Base-by-base conservation (phyloP, 148 eudicot genomes). In the Chenopodium berlandieri region DNA sequence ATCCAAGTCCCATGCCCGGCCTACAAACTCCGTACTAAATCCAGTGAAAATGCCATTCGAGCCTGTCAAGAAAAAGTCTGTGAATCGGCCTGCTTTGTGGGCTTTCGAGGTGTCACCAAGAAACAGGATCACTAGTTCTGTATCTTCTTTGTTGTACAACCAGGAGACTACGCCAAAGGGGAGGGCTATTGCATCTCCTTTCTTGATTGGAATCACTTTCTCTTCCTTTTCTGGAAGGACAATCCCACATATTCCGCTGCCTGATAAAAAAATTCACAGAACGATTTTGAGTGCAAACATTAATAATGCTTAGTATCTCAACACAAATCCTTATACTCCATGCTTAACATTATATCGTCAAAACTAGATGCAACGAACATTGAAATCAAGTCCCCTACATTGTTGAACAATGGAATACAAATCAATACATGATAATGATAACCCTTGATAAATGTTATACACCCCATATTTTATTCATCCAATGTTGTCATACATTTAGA, bases 221-320 rank as follows among this genome's bases (percentile, higher is more conserved):
- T 94, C 98, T 66, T 94, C 97, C 64, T 94, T 83, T 82, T 94
- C 98, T 4, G 98, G 98, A 7, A 90, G 94, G 77, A 94, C 90
- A 31, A 94, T 85, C 54, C 98, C 98, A 69, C 89, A 91, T 30
- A 89, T 90, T 85, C 98, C 98, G 62, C 46, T 70, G 9, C 98
- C 98, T 94, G 77, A 3, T 23, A 34, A 1, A 22, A 44, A 58
- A 19, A 40, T 0, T 8, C 1, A 23, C 54, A 62, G 17, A 34
- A 17, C 32, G 2, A 40, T 0, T 69, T 22, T 32, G 46, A 34
- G 10, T 7, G 30, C 30, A 27, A 31, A 11, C 30, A 2, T 68
- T 31, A 27, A 69, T n/a, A 37, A 25, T 2, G 40, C 30, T 16
- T 2, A 10, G 56, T 52, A 11, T 16, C 4, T 12, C 22, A 17